Base-by-base conservation (phyloP, 1,284 basidiomycete genomes). In the Puccinia horiana region DNA sequence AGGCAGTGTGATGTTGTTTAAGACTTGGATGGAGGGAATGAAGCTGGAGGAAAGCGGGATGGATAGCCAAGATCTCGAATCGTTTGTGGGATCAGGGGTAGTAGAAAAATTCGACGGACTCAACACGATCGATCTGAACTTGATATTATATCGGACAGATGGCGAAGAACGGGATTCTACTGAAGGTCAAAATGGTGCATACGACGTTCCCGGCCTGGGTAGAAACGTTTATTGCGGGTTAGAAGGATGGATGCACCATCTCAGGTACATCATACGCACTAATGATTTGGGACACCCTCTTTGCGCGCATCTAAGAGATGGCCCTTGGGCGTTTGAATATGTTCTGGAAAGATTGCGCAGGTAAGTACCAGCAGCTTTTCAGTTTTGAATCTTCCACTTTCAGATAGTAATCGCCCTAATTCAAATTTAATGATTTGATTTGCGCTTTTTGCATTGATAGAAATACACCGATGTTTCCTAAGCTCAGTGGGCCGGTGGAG, bases 231-330 rank as follows among this genome's bases (percentile, higher is more conserved):
- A 96, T 87, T 97, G 94, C 85, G 95, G 95, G 40, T 87, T 98
- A 74, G 94, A 98, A 86, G 96, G 95, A 0, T 98, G 95, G 94
- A 97, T 98, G 94, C 91, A 92, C 84, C 92, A 92, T 0, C 88
- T 98, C 76, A 89, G 91, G 58, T 90, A 91, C 83, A 91, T 97
- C 85, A 95, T 95, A 90, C 89, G 89, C 83, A 90, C 91, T 85
- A 98, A 97, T 86, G 95, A 98, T 86, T 90, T 98, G 9, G 95
- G 96, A 0, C 94, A 97, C 87, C 90, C 94, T 0, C 89, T 98
- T 5, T 96, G 94, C 85, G 91, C 89, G 12, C 94, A 98, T 87
- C 87, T 98, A 80, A 90, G 96, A 83, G 90, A 92, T 70, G 95
- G 96, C 8, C 89, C 90, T 16, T 98, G 96, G 95, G 92, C 95